Base-by-base conservation (phyloP, 108 stramenopile genomes). In the Pseudonitzschia multiseries region DNA sequence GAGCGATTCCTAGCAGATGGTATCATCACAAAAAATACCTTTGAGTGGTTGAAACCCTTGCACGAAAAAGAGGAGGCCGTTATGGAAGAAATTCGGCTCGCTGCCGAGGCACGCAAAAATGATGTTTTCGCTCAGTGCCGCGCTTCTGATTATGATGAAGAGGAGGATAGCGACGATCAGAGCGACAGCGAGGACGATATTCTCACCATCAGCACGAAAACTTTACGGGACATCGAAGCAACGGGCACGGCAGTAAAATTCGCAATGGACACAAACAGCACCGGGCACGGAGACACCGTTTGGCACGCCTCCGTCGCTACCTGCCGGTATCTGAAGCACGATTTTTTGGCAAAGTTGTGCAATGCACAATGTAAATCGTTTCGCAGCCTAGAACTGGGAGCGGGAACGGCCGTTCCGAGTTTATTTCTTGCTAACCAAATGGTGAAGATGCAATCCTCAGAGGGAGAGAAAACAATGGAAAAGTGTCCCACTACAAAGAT, bases 231-330 rank as follows among this genome's bases (percentile, higher is more conserved):
- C 0, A 29, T 76, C 1, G 26, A 63, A 13, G 75, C 51, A 22
- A 54, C 59, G 1, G 0, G 13, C 26, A 24, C 50, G 3, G 4
- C 21, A 6, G 15, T 62, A 1, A 33, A n/a, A 13, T 76, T 67
- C 62, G 27, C 27, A 0, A 41, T 43, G 0, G 75, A 76, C 36
- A 28, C 18, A 3, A 60, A 64, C 9, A 76, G 75, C 44, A 31
- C 36, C 17, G 75, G 75, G 10, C 75, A 76, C 61, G 75, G 75
- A 5, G 69, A 76, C 59, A 67, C 54, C 4, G 75, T 76, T 32
- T 76, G 75, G 75, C 75, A 76, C 46, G 44, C 75, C 17, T 76
- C 75, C 4, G 69, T 76, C 33, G 75, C 75, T 13, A 76, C 68
- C 18, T 76, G 75, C 60, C 29, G 68, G 18, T 76, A 76, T 63